These are phyloP conservation scores for Tulasnella sp. DNA, from an alignment of 768 basidiomycete species.

Conservation along the genomic window DNA sequence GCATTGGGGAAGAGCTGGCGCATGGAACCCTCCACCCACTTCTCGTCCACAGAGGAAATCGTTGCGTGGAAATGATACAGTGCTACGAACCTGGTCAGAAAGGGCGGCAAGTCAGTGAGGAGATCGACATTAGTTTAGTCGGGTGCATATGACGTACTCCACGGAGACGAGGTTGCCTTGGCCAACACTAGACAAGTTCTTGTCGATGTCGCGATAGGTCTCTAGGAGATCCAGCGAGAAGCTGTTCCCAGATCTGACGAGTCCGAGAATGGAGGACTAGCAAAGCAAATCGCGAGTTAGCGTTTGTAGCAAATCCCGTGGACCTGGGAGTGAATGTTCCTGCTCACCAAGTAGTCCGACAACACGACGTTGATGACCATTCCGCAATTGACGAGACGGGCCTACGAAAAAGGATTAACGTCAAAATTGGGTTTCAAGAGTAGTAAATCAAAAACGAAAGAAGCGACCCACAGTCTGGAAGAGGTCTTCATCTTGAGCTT, in stretches of 20 bases:
- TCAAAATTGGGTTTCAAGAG: constrained; percentile 27
- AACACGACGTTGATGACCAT: constrained; percentile 19
- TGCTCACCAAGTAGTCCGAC: constrained; percentile 13
- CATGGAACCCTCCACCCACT: constrained; percentile 29
- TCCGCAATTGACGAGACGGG: constrained; percentile 51
- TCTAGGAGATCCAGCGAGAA: constrained; percentile 50
- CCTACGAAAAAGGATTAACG: not conserved
- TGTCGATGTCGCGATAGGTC: constrained; percentile 23
- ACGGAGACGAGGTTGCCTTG: constrained; percentile 60
- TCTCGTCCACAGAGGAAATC: constrained; percentile 26
- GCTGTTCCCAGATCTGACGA: constrained; percentile 47
- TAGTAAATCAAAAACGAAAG: constrained; percentile 45
- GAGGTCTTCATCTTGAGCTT: constrained; percentile 59
- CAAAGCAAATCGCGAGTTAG: constrained; percentile 44
- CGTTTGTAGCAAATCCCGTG: too few species aligned
- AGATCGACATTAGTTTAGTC: not conserved
- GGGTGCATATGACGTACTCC: constrained; percentile 37
- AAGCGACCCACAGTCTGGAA: constrained; percentile 46
- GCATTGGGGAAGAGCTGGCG: constrained; percentile 22
- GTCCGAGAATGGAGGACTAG: constrained; percentile 52
- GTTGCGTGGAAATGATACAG: constrained; percentile 30
- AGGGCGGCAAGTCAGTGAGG: not conserved
- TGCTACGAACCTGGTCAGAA: not conserved
- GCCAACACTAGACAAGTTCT: constrained; percentile 49
- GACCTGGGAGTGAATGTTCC: too few species aligned